Evolutionary conservation across 1,284 basidiomycete species (phyloP).

Genomic region (Boletellus dicymbophilus): DNA sequence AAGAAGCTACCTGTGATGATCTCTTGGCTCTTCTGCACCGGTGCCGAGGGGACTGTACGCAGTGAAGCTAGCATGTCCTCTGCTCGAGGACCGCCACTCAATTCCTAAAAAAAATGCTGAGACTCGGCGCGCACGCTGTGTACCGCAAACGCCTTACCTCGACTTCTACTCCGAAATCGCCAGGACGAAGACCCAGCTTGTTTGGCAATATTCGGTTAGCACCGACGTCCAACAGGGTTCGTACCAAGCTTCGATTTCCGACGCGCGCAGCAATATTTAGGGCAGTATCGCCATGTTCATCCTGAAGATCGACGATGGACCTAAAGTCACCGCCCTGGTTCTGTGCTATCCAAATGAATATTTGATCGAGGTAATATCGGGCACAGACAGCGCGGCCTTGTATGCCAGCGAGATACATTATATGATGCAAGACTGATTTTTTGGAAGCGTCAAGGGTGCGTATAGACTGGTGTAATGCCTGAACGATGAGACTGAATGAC

Average conservation of each 20-base stretch:
- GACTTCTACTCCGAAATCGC: slow-evolving; percentile 92
- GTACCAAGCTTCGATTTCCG: slow-evolving; percentile 88
- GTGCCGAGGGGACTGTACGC: slow-evolving; percentile 68
- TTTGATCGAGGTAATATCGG: slow-evolving; percentile 90
- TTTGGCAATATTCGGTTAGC: slow-evolving; percentile 93
- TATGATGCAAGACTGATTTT: slow-evolving; percentile 93
- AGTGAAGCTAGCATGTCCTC: slow-evolving; percentile 77
- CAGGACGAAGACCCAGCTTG: slow-evolving; percentile 90
- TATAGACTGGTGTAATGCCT: slow-evolving; percentile 69
- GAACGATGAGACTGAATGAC: slow-evolving; percentile 72
- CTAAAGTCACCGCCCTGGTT: slow-evolving; percentile 74
- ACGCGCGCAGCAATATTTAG: slow-evolving; percentile 94
- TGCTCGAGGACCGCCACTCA: slow-evolving; percentile 65
- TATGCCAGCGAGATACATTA: slow-evolving; percentile 88
- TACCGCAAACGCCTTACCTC: slow-evolving; percentile 63
- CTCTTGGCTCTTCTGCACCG: slow-evolving; percentile 87
- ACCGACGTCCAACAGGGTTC: slow-evolving; percentile 89
- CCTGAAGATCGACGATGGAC: slow-evolving; percentile 88
- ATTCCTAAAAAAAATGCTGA: slow-evolving; percentile 48
- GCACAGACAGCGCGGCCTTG: slow-evolving; percentile 86
- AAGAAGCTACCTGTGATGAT: slow-evolving; percentile 72
- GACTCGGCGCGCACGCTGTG: not conserved
- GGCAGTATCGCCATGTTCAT: slow-evolving; percentile 96
- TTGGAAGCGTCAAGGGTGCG: slow-evolving; percentile 91
- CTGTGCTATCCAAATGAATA: slow-evolving; percentile 83